These are phyloP conservation scores for Phoma sp. DNA, from an alignment of 2,329 filamentous ascomycete genomes.

Conservation along the genomic window DNA sequence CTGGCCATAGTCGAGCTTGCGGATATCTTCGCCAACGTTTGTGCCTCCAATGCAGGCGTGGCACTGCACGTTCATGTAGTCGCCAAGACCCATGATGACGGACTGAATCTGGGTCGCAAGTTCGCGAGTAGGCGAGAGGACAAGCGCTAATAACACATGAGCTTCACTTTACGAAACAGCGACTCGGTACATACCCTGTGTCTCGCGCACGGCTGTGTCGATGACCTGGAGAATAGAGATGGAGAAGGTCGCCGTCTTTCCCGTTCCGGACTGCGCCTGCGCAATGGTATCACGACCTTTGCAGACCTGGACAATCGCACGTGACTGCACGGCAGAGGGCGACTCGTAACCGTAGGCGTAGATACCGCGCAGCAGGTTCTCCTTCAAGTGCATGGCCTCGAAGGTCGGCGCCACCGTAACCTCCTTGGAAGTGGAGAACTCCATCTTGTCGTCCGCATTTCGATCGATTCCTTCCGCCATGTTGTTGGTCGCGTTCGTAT, in stretches of 20 bases:
- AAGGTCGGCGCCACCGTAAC: conserved; percentile 88
- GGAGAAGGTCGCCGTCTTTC: conserved; percentile 96
- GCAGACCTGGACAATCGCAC: conserved; percentile 98
- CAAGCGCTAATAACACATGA: conserved; percentile 68
- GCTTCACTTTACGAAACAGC: not conserved
- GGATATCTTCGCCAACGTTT: conserved; percentile 96
- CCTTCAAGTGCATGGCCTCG: conserved; percentile 85
- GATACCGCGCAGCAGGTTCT: conserved; percentile 94
- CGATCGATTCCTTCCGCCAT: conserved; percentile 96
- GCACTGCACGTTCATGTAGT: conserved; percentile 99
- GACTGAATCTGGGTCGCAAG: conserved; percentile 98
- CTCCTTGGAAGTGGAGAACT: conserved; percentile 98
- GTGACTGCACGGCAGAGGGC: conserved; percentile 95
- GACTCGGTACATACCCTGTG: conserved; percentile 65
- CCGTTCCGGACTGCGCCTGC: conserved; percentile 95
- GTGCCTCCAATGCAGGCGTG: conserved; percentile 98
- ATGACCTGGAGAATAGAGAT: conserved; percentile 97
- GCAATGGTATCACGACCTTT: conserved; percentile 99
- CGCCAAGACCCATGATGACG: conserved; percentile 98
- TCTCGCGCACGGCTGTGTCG: conserved; percentile 90
- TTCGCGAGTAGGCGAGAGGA: conserved; percentile 95
- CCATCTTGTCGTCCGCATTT: conserved; percentile 94
- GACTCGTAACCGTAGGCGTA: conserved; percentile 99
- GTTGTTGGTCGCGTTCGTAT: conserved; percentile 44
- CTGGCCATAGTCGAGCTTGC: conserved; percentile 95